Base-by-base conservation (phyloP, 805 yeast genomes). In the Dipodascus albidus region DNA sequence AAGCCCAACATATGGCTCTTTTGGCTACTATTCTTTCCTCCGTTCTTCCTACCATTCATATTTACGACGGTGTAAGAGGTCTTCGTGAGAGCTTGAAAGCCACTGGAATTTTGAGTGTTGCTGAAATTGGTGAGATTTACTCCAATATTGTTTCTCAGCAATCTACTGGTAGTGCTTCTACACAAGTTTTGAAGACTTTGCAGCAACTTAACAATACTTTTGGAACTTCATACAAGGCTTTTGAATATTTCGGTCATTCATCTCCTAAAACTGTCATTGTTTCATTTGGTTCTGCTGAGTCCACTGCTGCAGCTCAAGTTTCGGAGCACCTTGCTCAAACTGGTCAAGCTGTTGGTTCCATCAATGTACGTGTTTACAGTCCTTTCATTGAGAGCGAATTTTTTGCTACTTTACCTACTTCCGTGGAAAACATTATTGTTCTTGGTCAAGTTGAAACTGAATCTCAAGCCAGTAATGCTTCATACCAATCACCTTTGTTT, bases 11-110 rank as follows among this genome's bases (percentile, higher is more conserved):
- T 57, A 72, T 82, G 52, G 66, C 95, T 21, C 68, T 85, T 42
- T 73, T 87, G 60, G 76, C 88, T 50, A 72, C 82, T 47, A 83
- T 77, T 51, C 70, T 83, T 58, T 82, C 90, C 20, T 73, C 78
- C 31, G 69, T 70, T 23, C 65, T 63, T n/a, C 85, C 95, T 2
- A 75, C 83, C 14, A 65, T 88, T 53, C 82, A 86, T 67, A 73
- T 87, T 57, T 87, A 83, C 65, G 96, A 90, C 67, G 97, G 96
- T 33, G 74, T 85, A 14, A 76, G 81, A 51, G 82, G 79, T 54
- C 64, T 78, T 55, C 79, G 77, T 57, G 75, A 78, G 52, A 74
- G 69, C 66, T 70, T 76, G 58, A 57, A 59, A 44, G 54, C 58
- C 23, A 50, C 57, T 3, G 59, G 58, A 35, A 62, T 65, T 15